Evolutionary conservation across 2,329 filamentous ascomycete genomes (phyloP).

Genomic region (Cladosporium sp.): DNA sequence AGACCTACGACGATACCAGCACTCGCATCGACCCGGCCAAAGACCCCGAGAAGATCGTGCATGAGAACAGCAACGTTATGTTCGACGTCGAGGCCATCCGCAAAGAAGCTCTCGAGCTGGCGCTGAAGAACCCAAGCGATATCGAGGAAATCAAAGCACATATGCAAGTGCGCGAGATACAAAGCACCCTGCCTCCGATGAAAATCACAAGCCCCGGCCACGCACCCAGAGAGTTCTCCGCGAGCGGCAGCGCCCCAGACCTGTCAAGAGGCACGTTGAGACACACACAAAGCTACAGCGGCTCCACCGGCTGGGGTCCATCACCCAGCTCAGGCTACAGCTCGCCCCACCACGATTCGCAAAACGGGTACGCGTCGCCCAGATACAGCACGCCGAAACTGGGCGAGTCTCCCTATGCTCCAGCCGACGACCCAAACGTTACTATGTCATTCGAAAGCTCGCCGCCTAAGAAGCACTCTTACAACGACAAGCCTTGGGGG

Average conservation of each 20-base stretch:
- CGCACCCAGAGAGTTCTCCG: slow-evolving; percentile 37
- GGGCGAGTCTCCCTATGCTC: neutral
- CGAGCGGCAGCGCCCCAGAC: slow-evolving; percentile 1
- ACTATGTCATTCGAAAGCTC: slow-evolving; percentile 46
- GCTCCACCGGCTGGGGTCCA: slow-evolving; percentile 8
- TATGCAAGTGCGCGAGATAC: slow-evolving; percentile 59
- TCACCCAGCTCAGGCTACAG: slow-evolving; percentile 14
- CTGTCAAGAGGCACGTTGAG: slow-evolving; percentile 35
- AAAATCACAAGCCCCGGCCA: slow-evolving; percentile 57
- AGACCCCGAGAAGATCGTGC: slow-evolving; percentile 17
- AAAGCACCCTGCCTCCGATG: slow-evolving; percentile 87
- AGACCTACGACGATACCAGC: slow-evolving; percentile 75
- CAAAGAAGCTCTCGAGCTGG: slow-evolving; percentile 67
- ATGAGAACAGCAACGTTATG: slow-evolving; percentile 59
- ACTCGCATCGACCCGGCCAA: slow-evolving; percentile 48
- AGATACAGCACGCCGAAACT: neutral
- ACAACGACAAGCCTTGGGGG: slow-evolving; percentile 11
- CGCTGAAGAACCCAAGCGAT: slow-evolving; percentile 65
- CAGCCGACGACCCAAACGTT: slow-evolving; percentile 43
- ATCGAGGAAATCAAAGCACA: slow-evolving; percentile 78
- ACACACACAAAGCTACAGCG: slow-evolving; percentile 49
- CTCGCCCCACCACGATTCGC: slow-evolving; percentile 23
- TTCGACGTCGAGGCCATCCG: slow-evolving; percentile 96
- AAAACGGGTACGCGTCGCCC: slow-evolving; percentile 36
- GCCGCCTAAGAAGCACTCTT: slow-evolving; percentile 25